Percentiles rank a stretch among this genome's conserved stretches.
Conservation (phyloP, 2,329 filamentous ascomycete genomes). For the Emmonsiellopsis sp. region DNA sequence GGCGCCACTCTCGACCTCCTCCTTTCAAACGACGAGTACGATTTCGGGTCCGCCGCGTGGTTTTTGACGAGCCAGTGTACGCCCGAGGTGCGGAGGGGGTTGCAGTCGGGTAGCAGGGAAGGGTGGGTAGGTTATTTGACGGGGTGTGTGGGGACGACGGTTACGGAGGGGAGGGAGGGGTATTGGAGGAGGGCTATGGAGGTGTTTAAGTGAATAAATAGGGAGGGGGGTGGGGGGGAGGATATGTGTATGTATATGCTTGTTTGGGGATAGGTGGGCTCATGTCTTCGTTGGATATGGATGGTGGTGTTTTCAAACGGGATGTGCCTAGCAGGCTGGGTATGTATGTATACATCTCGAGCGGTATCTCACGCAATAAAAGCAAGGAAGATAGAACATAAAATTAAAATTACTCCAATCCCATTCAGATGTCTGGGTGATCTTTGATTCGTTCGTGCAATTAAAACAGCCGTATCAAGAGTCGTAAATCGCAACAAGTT, state of each 20-base stretch:
- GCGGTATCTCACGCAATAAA: too few relatives aligned
- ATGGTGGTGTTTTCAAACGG: too few relatives aligned
- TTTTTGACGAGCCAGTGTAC: conserved; percentile 49
- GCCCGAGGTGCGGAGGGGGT: conserved; percentile 30
- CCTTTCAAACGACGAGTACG: conserved; percentile 37
- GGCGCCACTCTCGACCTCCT: conserved; percentile 44
- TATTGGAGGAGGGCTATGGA: conserved; percentile 44
- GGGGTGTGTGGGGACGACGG: conserved; percentile 44
- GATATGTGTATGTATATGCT: not conserved
- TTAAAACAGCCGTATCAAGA: too few relatives aligned
- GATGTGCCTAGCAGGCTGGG: too few relatives aligned
- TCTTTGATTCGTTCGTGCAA: too few relatives aligned
- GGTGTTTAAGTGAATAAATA: not conserved
- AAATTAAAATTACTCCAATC: too few relatives aligned
- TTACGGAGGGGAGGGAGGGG: conserved; percentile 36
- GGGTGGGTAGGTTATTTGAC: conserved; percentile 48
- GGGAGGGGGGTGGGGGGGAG: not conserved
- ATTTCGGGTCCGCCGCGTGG: conserved; percentile 55
- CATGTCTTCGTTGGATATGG: too few relatives aligned
- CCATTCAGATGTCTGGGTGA: too few relatives aligned
- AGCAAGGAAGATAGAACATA: too few relatives aligned
- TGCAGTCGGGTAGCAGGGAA: conserved; percentile 39
- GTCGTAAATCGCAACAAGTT: too few relatives aligned
- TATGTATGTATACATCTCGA: too few relatives aligned
- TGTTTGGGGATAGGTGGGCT: too few relatives aligned